Percentiles rank a stretch among this genome's conserved stretches.
phyloP scores from a whole-genome alignment of 495 filamentous ascomycete species.

The Aspergillus coremiiformis region DNA sequence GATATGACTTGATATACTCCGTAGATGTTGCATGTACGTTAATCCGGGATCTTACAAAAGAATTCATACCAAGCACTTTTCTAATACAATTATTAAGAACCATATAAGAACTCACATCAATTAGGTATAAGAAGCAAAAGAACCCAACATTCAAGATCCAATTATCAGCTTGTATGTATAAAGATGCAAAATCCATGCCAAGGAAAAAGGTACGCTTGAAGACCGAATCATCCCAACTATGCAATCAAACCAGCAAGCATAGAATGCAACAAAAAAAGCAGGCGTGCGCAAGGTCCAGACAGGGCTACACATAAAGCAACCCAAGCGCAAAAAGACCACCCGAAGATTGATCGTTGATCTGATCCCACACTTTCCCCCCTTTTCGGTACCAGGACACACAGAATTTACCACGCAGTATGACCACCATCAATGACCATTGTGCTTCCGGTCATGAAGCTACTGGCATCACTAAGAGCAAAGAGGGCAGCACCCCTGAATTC shows the following conservation, averaged over 20 bases:
- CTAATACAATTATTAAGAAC: neutral
- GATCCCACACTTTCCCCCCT: no score
- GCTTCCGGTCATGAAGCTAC: slow-evolving; percentile 64
- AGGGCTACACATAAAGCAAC: neutral
- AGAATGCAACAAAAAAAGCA: neutral
- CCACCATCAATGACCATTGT: slow-evolving; percentile 57
- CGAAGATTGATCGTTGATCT: no score
- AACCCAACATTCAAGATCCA: neutral
- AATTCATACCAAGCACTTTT: no score
- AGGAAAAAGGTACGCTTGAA: neutral
- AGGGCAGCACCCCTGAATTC: slow-evolving; percentile 61
- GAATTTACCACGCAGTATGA: slow-evolving; percentile 48
- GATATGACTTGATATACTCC: neutral
- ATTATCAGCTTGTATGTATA: neutral
- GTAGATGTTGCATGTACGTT: no score
- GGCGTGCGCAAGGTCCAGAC: neutral
- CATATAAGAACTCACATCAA: neutral
- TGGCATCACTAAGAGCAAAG: slow-evolving; percentile 56
- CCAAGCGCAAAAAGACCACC: neutral
- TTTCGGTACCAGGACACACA: neutral
- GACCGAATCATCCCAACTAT: neutral
- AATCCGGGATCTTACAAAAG: no score
- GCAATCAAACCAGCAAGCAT: neutral
- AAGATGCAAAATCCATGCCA: neutral
- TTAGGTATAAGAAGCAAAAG: neutral